Evolutionary conservation across 2,329 filamentous ascomycete genomes (phyloP).

Genomic region (Microcyclosporella mali): DNA sequence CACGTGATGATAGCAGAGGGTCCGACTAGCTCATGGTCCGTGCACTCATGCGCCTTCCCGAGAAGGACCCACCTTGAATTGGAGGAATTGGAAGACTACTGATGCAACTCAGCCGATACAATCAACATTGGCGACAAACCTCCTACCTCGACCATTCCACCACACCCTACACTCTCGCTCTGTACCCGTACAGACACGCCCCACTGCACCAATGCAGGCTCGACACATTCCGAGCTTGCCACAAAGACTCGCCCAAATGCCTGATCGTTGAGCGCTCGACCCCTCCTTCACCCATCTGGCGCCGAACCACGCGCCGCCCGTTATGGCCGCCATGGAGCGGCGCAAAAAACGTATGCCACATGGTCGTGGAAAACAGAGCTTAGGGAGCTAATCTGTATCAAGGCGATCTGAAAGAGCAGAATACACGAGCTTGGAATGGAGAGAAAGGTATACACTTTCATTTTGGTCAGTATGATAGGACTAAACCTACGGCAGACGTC

Average conservation of each 20-base stretch:
- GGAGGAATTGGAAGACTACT: neutral
- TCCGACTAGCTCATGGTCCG: neutral
- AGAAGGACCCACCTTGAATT: neutral
- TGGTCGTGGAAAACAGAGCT: slow-evolving; percentile 4
- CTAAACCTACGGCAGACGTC: slow-evolving; percentile 52
- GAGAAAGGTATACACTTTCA: slow-evolving; percentile 60
- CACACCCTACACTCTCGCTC: neutral
- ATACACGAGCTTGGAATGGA: slow-evolving; percentile 80
- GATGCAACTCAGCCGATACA: neutral
- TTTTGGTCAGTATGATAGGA: neutral
- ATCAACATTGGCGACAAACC: too few relatives aligned
- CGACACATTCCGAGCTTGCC: slow-evolving; percentile 26
- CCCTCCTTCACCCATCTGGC: slow-evolving; percentile 18
- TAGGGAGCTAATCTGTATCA: slow-evolving; percentile 12
- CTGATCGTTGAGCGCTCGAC: slow-evolving; percentile 29
- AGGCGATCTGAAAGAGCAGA: slow-evolving; percentile 89
- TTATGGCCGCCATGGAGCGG: slow-evolving; percentile 43
- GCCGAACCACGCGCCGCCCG: slow-evolving; percentile 20
- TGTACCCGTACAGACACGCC: neutral
- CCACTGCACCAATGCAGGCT: slow-evolving; percentile 32
- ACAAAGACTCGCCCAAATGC: slow-evolving; percentile 27
- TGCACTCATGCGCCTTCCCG: neutral
- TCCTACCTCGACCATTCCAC: neutral
- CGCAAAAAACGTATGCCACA: slow-evolving; percentile 41
- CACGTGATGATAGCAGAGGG: neutral